Base-by-base conservation (phyloP, 495 filamentous ascomycete species). In the Staphylotrichum longicolle region DNA sequence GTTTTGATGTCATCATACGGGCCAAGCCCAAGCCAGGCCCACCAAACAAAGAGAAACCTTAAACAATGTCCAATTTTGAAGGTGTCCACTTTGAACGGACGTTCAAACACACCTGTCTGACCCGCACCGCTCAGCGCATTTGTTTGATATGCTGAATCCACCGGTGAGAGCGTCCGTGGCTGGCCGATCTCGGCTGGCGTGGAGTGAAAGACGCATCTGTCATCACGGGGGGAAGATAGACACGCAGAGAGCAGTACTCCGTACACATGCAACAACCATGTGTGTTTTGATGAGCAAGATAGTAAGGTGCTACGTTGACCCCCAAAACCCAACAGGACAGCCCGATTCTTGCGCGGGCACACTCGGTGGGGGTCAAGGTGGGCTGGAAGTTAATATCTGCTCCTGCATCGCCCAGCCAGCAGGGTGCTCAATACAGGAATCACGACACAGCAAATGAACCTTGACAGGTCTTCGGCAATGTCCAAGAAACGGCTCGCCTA, bases 101-200 rank as follows among this genome's bases (percentile, higher is more conserved):
- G 20, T 27, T 27, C 20, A 27, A 27, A 1, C 20, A 27, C 1
- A 3, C 37, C 37, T 39, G 14, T 32, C 27, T 14, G 44, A 41
- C 33, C 55, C 44, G 44, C 44, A 55, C 53, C 40, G 40, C 39
- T 54, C 35, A 54, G 52, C 50, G 35, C 54, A 56, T 27, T 44
- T 30, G 54, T 56, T 56, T 56, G 54, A 44, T 56, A 40, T 11
- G 2, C 54, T 11, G 2, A 27, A 56, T 40, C 53, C 30, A 45
- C 40, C 52, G 15, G 12, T 35, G 14, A 12, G 4, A 14, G 39
- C n/a, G 3, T 39, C 8, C 8, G 4, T 32, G 39, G n/a, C 12
- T 7, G 27, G 37, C 52, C 52, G 37, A 37, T 44, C 40, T 55
- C 52, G 40, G 52, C 27, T 4, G 6, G 35, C 7, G 8, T 54